Base-by-base conservation (phyloP, 2,329 filamentous ascomycete species). In the Penicillium paneum region DNA sequence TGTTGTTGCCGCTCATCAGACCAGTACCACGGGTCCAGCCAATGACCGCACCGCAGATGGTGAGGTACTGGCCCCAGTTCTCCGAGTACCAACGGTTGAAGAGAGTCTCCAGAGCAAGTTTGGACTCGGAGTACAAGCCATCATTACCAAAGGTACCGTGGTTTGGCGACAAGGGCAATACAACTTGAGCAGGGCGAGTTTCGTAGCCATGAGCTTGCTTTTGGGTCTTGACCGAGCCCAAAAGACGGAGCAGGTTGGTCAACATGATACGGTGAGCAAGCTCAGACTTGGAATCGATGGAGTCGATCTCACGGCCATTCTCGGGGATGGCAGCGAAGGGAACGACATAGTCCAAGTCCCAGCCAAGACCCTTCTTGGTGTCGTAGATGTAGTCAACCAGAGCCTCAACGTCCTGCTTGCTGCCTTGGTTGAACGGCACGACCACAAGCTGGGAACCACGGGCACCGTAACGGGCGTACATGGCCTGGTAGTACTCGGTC, bases 51-150 rank as follows among this genome's bases (percentile, higher is more conserved):
- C 94, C 94, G 67, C 94, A 99, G 65, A 99, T 94, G 57, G 93
- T 97, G 67, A 99, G 90, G 79, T 95, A 99, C 78, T 93, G 93
- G 62, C 86, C 88, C 94, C 94, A 99, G 79, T 85, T 92, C 79
- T 99, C 94, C 0, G 94, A 96, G 76, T 96, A 89, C 94, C 94
- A 99, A 65, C 94, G 85, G 79, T 96, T 97, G 84, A 99, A 97
- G 35, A 99, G 84, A 5, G 94, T 97, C 81, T 99, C 94, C 8
- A 99, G 83, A 40, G 88, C 94, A 55, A 99, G 87, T 79, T 99
- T 99, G 44, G 94, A 97, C 78, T 99, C 94, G 6, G 94, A 95
- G 79, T 99, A 99, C 45, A 99, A 84, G 78, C 94, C 94, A 67
- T 99, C 94, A 71, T 91, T 97, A 70, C 94, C 94, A 66, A 99